Evolutionary conservation across 768 basidiomycete genomes (phyloP), one percentile per base, ranked within the genome.

Genomic region (Boletellus emodensis): DNA sequence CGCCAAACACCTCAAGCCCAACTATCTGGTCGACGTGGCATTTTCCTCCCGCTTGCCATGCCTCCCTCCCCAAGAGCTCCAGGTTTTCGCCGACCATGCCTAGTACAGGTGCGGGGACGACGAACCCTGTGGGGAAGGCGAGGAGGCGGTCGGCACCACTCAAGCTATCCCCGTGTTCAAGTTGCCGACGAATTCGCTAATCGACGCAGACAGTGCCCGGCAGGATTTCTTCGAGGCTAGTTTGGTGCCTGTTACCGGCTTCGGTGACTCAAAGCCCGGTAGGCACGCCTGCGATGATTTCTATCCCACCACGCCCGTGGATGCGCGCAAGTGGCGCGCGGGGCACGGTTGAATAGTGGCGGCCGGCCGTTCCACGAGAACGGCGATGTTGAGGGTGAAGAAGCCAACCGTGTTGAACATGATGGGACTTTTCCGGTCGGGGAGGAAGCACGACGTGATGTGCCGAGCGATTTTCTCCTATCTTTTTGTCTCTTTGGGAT

Each of bases 221-320:
- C 61, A 46, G 54, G 75, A 75, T 40, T 80, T 80, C 47, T 51
- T 78, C 54, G 68, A 70, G 14, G 60, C 69, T n/a, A 77, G 76
- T 32, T 79, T 78, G 52, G 60, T 14, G 6, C 46, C 40, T n/a
- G n/a, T n/a, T n/a, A n/a, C n/a, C n/a, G 26, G 40, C 44, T 1
- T 44, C 54, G 10, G 51, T 18, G 43, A 46, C 55, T 20, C 52
- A 51, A 24, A 24, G 24, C 24, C 24, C 24, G 24, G 40, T 30
- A 17, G 24, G 24, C 6, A 36, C 28, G 13, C 50, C 39, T 12
- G 17, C 32, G 33, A 40, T 40, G 11, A 38, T 43, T 10, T 36
- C 1, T 36, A 35, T 13, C 20, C 22, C n/a, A 35, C 40, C 11
- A 40, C 30, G 14, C 36, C 34, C 0, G 41, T 36, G 32, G 37